Evolutionary conservation across 169 alveolate species (phyloP).

Genomic region (Neospora caninum): DNA sequence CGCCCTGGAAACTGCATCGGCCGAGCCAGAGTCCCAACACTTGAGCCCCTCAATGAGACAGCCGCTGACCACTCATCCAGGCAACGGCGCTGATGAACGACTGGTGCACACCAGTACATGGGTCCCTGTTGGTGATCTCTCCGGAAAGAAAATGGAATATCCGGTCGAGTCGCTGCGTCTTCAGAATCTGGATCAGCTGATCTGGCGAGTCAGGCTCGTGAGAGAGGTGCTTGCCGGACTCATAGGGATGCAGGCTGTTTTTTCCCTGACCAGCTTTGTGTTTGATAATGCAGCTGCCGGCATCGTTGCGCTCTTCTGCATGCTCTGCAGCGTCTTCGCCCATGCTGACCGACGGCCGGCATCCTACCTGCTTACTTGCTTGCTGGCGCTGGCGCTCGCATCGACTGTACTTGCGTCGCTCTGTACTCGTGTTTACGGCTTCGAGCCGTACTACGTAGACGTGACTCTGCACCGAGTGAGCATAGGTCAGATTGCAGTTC

Average conservation of each 20-base stretch:
- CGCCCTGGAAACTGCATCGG: neutral
- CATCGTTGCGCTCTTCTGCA: neutral
- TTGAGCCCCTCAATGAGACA: neutral
- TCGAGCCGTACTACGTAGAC: neutral
- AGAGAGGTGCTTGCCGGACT: conserved; percentile 12
- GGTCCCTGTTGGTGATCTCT: neutral
- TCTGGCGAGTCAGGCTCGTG: neutral
- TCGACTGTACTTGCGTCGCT: neutral
- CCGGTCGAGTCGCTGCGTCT: neutral
- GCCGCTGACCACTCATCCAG: neutral
- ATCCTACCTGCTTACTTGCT: neutral
- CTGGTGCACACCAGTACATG: neutral
- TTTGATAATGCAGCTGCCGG: conserved; percentile 4
- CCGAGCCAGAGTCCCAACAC: neutral
- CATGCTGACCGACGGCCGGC: neutral
- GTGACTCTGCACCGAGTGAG: neutral
- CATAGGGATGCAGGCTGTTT: neutral
- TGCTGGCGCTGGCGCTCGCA: neutral
- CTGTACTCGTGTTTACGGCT: neutral
- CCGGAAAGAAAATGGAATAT: neutral
- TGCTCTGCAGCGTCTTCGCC: neutral
- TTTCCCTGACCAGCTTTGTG: neutral
- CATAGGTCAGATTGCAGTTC: neutral
- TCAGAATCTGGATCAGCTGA: neutral
- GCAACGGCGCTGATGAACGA: neutral